These are phyloP conservation scores for Schoenoplectus tabernaemontani DNA, from an alignment of 202 grass and related monocot species.

Conservation along the genomic window DNA sequence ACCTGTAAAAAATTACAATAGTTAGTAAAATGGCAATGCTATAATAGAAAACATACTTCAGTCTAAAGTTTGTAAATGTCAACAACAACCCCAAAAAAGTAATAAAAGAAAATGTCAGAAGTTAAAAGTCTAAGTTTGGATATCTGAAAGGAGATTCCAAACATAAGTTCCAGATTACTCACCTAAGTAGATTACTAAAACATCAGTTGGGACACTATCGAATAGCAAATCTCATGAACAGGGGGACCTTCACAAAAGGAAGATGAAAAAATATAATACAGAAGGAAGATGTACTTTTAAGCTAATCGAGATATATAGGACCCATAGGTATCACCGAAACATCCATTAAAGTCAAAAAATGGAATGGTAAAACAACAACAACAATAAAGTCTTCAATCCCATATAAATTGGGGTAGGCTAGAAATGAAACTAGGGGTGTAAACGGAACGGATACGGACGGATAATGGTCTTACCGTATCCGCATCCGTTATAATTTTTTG, in stretches of 20 bases:
- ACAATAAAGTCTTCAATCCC: no score
- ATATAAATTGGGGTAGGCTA: no score
- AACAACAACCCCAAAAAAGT: background rate
- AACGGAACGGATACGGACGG: no score
- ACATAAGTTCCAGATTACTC: background rate
- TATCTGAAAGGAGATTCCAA: background rate
- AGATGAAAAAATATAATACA: background rate
- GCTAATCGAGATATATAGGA: background rate
- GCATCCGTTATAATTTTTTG: no score
- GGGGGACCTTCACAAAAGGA: background rate
- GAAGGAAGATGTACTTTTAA: background rate
- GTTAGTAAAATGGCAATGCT: background rate
- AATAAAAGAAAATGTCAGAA: background rate
- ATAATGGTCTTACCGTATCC: no score
- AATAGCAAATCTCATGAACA: background rate
- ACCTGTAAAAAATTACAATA: conserved; percentile 33
- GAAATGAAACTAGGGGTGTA: no score
- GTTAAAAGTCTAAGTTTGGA: background rate
- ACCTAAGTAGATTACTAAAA: background rate
- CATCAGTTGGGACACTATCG: background rate
- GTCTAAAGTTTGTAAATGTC: background rate
- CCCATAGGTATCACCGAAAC: background rate
- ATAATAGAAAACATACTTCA: background rate
- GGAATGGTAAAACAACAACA: no score
- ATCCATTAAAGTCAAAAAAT: background rate